Evolutionary conservation across 176 grass and related monocot species (phyloP).

Genomic region (sorghum (Sorghum bicolor)): DNA sequence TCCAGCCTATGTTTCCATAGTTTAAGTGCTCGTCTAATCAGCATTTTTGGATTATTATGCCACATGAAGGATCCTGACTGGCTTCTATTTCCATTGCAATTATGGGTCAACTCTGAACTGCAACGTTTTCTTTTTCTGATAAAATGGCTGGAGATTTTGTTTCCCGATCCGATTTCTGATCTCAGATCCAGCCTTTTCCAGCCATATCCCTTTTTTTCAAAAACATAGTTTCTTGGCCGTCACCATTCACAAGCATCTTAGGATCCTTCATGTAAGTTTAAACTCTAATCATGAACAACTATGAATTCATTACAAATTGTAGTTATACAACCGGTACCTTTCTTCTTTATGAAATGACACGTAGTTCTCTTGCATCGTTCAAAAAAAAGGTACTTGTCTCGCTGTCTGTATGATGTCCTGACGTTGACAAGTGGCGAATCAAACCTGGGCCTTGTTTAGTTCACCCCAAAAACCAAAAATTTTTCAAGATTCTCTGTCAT

Average conservation of each 20-base stretch:
- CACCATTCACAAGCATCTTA: background rate
- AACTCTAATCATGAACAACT: background rate
- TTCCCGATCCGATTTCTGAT: background rate
- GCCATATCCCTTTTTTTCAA: background rate
- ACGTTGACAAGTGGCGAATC: too few relatives aligned
- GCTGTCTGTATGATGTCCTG: too few relatives aligned
- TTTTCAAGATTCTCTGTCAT: too few relatives aligned
- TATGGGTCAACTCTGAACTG: slow-evolving; percentile 17
- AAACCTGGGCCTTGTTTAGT: too few relatives aligned
- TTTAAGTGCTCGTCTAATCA: slow-evolving; percentile 39
- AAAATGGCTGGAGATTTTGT: slow-evolving; percentile 20
- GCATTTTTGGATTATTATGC: slow-evolving; percentile 28
- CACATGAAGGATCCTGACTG: slow-evolving; percentile 24
- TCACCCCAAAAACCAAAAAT: too few relatives aligned
- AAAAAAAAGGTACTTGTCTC: too few relatives aligned
- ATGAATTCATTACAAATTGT: background rate
- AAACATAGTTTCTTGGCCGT: background rate
- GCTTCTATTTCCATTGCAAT: slow-evolving; percentile 3
- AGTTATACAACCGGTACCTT: background rate
- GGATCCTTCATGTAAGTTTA: background rate
- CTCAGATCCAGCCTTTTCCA: slow-evolving; percentile 20
- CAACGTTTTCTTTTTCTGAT: background rate
- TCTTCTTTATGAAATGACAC: background rate
- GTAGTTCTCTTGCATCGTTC: too few relatives aligned
- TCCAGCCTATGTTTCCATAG: background rate